Conservation (phyloP, 2,329 filamentous ascomycete species). For the Pseudophaeomoniella oleicola region DNA sequence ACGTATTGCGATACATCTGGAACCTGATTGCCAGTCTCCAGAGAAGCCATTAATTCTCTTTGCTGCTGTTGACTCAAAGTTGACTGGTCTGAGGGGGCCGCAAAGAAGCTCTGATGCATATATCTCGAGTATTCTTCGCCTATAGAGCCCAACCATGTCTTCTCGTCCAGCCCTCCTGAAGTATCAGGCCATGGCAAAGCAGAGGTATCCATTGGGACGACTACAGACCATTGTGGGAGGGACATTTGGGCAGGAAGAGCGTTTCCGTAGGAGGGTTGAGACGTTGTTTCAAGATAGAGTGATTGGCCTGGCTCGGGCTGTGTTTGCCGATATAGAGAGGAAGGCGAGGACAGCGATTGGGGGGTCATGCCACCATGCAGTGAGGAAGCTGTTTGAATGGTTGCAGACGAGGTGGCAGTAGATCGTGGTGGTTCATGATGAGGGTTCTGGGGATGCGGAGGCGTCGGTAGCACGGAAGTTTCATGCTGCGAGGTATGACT, state of each 20-base stretch:
- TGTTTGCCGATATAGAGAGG: background rate
- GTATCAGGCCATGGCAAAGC: slow-evolving; percentile 21
- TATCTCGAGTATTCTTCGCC: slow-evolving; percentile 33
- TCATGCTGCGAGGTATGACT: slow-evolving; percentile 1
- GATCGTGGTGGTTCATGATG: slow-evolving; percentile 1
- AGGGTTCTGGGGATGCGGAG: background rate
- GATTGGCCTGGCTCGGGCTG: background rate
- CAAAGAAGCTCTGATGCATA: slow-evolving; percentile 28
- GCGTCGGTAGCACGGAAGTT: background rate
- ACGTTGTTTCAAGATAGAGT: slow-evolving; percentile 13
- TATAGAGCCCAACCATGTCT: slow-evolving; percentile 27
- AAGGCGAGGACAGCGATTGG: background rate
- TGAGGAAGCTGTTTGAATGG: no score
- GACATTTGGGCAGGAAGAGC: slow-evolving; percentile 24
- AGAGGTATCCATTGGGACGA: slow-evolving; percentile 16
- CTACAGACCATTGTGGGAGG: slow-evolving; percentile 26
- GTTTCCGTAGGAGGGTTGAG: slow-evolving; percentile 24
- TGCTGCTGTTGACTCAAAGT: slow-evolving; percentile 67
- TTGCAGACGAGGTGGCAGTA: no score
- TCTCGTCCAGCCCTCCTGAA: slow-evolving; percentile 22
- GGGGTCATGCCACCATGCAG: no score
- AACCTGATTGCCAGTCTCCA: slow-evolving; percentile 43
- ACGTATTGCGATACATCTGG: slow-evolving; percentile 29
- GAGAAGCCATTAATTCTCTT: slow-evolving; percentile 63
- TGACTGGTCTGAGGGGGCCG: slow-evolving; percentile 42